These are phyloP conservation scores for Echium plantagineum DNA, from an alignment of 257 asterid species.

Conservation along the genomic window DNA sequence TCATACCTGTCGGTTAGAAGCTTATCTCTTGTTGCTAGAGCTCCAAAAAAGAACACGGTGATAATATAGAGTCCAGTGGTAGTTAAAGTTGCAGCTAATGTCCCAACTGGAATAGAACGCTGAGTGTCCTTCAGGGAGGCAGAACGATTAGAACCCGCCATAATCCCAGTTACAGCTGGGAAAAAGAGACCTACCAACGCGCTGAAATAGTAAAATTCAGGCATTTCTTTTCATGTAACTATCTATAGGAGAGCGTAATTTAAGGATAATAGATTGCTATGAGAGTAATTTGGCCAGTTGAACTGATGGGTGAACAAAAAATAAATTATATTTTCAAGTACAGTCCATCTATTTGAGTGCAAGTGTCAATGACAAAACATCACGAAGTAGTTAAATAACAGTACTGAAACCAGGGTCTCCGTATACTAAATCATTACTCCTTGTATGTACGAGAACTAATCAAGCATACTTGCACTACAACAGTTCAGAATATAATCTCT, in stretches of 20 bases:
- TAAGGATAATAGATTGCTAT: too few relatives aligned
- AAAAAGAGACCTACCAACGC: constrained; percentile 98
- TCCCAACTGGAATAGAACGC: constrained; percentile 91
- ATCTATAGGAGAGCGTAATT: too few relatives aligned
- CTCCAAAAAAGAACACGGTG: constrained; percentile 80
- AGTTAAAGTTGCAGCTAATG: constrained; percentile 82
- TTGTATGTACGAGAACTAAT: too few relatives aligned
- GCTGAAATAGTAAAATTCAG: constrained; percentile 38
- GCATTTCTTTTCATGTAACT: background rate
- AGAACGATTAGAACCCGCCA: constrained; percentile 99
- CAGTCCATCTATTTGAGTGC: too few relatives aligned
- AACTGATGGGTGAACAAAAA: too few relatives aligned
- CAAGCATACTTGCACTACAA: background rate
- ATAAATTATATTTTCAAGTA: too few relatives aligned
- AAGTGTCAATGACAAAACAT: too few relatives aligned
- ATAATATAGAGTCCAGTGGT: constrained; percentile 67
- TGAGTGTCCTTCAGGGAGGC: constrained; percentile 98
- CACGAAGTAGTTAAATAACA: too few relatives aligned
- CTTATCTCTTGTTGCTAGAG: constrained; percentile 90
- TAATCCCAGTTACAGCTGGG: constrained; percentile 99
- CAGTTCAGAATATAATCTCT: background rate
- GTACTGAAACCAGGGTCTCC: too few relatives aligned
- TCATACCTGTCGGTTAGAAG: constrained; percentile 91
- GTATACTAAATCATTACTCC: too few relatives aligned
- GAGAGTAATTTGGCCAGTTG: too few relatives aligned